Base-by-base conservation (phyloP, 2,329 filamentous ascomycete species). In the Aspergillus sp. region DNA sequence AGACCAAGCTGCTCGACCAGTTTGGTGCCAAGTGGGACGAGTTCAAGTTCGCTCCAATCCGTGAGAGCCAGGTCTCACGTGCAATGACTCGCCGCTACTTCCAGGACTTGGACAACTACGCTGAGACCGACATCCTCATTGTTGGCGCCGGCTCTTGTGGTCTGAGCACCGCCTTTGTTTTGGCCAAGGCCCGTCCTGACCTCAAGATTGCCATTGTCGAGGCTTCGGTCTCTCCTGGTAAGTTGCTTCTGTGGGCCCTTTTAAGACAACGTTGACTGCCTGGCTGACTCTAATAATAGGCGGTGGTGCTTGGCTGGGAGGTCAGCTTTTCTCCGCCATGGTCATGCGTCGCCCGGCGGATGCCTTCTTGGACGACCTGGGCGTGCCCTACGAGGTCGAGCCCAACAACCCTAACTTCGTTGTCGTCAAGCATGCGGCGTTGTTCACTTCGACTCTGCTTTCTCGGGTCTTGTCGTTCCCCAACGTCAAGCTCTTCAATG, bases 401-500 rank as follows among this genome's bases (percentile, higher is more conserved):
- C 86, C 86, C 46, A 84, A 89, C 52, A 88, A 93, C 66, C 87
- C 86, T 44, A 79, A 86, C 71, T 93, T 85, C 57, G 88, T 96
- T 9, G 88, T 95, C 1, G 89, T 95, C 66, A 94, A 93, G 80
- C 89, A 95, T 70, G 89, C 90, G 32, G 87, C 89, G 0, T 79
- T 95, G 51, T 95, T 95, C 76, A 96, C 89, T 30, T 88, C 84
- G 50, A 95, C 89, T 28, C 75, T 96, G 49, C 73, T 96, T 59
- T 85, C 83, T 64, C 85, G 85, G 70, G 89, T 96, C 7, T 75
- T 96, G 44, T 71, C 79, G 49, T 86, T 94, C 73, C 86, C 87
- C 53, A 95, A 96, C 70, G 80, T 95, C 62, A 96, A 96, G 80
- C 82, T 96, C 52, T 96, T 95, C 81, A 96, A 96, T 66, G 89